Evolutionary conservation across 208 protist species (phyloP), one percentile per base, ranked within the genome.

Genomic region (Crithidia expoeki): DNA sequence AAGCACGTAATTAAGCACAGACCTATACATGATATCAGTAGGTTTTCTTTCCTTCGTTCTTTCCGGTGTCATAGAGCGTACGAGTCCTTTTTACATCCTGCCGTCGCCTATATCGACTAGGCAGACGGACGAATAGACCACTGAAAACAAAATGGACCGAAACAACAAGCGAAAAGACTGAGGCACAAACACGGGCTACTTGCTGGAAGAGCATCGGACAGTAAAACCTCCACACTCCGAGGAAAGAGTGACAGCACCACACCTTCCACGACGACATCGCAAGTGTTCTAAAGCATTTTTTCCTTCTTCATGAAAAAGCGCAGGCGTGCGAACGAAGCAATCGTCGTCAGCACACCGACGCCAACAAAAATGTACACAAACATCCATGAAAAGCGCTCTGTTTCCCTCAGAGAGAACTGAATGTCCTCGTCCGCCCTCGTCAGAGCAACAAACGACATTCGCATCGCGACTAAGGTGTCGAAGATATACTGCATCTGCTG

Each of bases 401-500:
- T 73, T n/a, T 88, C 82, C 25, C 69, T 46, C 19, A 89, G 71
- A 1, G 80, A 83, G 46, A 78, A 74, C 30, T 71, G 80, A 30
- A 94, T 83, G 25, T 84, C 80, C 21, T 84, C 66, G 42, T 89
- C 86, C 17, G 63, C 61, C 28, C 27, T 30, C 25, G 76, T 72
- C n/a, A 91, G 49, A 17, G 67, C 59, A 0, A 72, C 14, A 36
- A 80, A 65, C 19, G 68, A 55, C 28, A 50, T 46, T 4, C 80
- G 85, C 11, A 86, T 81, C 23, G 56, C 47, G 19, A 51, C 50
- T 5, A 81, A 34, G 0, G 73, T 76, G 6, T 79, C 32, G 23
- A 64, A 67, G 33, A 94, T 94, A 76, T 91, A 91, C 27, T 81
- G 51, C 78, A 87, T 86, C 60, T 94, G 88, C 53, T 78, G 83